Base-by-base conservation (phyloP, 2,329 filamentous ascomycete species). In the Emmonsia crescens region DNA sequence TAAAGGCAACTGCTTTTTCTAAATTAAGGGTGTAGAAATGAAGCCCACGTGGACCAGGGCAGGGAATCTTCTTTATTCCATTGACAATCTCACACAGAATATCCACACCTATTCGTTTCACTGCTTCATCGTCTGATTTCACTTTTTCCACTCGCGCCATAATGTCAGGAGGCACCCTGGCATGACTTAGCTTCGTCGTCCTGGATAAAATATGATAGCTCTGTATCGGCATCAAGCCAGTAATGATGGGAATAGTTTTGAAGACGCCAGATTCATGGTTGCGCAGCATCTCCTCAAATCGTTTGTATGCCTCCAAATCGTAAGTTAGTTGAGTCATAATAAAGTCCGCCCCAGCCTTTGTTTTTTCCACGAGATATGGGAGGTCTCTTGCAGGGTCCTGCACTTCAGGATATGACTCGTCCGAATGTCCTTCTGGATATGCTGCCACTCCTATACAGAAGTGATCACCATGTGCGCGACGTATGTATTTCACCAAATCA, bases 291-390 rank as follows among this genome's bases (percentile, higher is more conserved):
- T 79, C 82, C 77, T 97, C 93, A 70, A 95, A 97, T 40, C 79
- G 79, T 61, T 86, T 83, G 72, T 95, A 99, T 21, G 89, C 89
- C 3, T 89, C 81, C 29, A 91, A 83, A 71, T 97, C 91, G 74
- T 96, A 99, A 76, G 96, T 97, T 9, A 99, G 82, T 75, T 99
- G 94, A 0, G 94, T 97, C 90, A 99, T 96, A 75, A 99, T 89
- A 72, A 99, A 99, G 76, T 97, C 92, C 58, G 92, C 94, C 0
- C 94, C 94, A 3, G 94, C 94, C 68, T 87, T 81, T 0, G 88
- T 88, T 81, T 99, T 99, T 67, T 96, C 91, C 12, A 96, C 84
- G 60, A 99, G 80, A 70, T 89, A 96, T 0, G 92, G 89, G 63
- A 99, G 77, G 75, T 99, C 94, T 60, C 79, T 77, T 60, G 74